phyloP scores from a whole-genome alignment of 1,284 basidiomycete species.

The Microbotryum silenes-acaulis region DNA sequence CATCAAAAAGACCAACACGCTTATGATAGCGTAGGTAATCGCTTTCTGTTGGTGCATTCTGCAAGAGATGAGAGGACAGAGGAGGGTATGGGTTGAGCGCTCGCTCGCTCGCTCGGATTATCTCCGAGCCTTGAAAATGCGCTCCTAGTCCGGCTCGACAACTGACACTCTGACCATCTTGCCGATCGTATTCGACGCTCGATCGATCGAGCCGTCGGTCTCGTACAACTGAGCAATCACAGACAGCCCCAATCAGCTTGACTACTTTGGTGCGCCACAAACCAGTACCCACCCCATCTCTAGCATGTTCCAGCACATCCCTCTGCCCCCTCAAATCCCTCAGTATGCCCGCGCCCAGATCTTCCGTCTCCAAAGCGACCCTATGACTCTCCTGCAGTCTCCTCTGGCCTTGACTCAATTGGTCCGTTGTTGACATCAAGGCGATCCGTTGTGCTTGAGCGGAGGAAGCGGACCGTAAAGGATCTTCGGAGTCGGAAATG shows the following conservation, averaged over 20 bases:
- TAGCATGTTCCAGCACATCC: slow-evolving; percentile 89
- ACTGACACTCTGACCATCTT: slow-evolving; percentile 55
- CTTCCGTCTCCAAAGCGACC: slow-evolving; percentile 91
- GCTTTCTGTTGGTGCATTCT: slow-evolving; percentile 37
- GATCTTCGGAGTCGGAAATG: slow-evolving; percentile 54
- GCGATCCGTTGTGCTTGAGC: slow-evolving; percentile 60
- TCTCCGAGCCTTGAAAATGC: neutral
- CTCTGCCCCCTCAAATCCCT: slow-evolving; percentile 76
- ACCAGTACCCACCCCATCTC: slow-evolving; percentile 63
- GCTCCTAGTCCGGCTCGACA: too few species aligned
- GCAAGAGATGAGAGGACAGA: neutral
- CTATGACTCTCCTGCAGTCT: slow-evolving; percentile 83
- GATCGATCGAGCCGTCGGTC: slow-evolving; percentile 52
- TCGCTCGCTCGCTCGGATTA: slow-evolving; percentile 2
- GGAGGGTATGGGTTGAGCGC: neutral
- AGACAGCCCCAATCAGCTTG: slow-evolving; percentile 25
- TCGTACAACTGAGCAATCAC: slow-evolving; percentile 43
- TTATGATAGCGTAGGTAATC: slow-evolving; percentile 36
- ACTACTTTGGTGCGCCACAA: too few species aligned
- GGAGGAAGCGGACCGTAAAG: slow-evolving; percentile 1
- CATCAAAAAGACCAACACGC: slow-evolving; percentile 36
- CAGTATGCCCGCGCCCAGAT: slow-evolving; percentile 87
- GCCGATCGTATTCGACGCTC: slow-evolving; percentile 52
- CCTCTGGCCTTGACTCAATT: slow-evolving; percentile 45
- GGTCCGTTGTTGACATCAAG: slow-evolving; percentile 50